Percentiles rank a stretch among this genome's conserved stretches.
phyloP scores from a whole-genome alignment of 441 rosid genomes.

The Adansonia gregorii region DNA sequence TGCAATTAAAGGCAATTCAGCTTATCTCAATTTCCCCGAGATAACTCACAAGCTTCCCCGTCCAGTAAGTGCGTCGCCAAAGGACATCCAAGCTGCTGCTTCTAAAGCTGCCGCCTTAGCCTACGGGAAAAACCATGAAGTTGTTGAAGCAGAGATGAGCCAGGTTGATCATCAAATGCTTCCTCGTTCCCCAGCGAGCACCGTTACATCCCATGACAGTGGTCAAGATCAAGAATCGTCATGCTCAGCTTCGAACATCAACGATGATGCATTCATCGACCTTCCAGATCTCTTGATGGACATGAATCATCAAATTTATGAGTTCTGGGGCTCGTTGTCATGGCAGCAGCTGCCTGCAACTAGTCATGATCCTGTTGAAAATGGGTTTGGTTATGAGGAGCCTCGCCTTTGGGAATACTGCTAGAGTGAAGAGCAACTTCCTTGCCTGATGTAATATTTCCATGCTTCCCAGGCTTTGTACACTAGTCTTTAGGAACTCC shows the following conservation, averaged over 20 bases:
- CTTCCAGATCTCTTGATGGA: constrained; percentile 69
- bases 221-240: constrained; percentile 30
- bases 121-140: constrained; percentile 21
- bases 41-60: constrained; percentile 54
- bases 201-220: constrained; percentile 32
- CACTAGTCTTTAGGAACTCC: background rate
- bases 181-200: constrained; percentile 44
- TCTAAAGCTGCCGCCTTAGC: constrained; percentile 52
- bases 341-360: constrained; percentile 36
- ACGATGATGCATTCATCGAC: constrained; percentile 61
- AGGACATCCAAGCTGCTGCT: constrained; percentile 70
- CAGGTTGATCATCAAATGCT: constrained; percentile 15
- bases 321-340: constrained; percentile 48
- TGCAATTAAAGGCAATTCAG: constrained; percentile 60
- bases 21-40: constrained; percentile 66
- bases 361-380: constrained; percentile 27
- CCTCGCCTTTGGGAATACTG: constrained; percentile 25
- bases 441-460: background rate
- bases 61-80: constrained; percentile 54
- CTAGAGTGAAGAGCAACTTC: background rate
- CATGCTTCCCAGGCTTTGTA: background rate
- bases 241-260: constrained; percentile 23
- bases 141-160: constrained; percentile 23
- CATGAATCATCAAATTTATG: constrained; percentile 43
- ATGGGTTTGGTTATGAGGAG: constrained; percentile 46